phyloP scores from a whole-genome alignment of 345 rosid genomes.

The Orychophragmus violaceus region DNA sequence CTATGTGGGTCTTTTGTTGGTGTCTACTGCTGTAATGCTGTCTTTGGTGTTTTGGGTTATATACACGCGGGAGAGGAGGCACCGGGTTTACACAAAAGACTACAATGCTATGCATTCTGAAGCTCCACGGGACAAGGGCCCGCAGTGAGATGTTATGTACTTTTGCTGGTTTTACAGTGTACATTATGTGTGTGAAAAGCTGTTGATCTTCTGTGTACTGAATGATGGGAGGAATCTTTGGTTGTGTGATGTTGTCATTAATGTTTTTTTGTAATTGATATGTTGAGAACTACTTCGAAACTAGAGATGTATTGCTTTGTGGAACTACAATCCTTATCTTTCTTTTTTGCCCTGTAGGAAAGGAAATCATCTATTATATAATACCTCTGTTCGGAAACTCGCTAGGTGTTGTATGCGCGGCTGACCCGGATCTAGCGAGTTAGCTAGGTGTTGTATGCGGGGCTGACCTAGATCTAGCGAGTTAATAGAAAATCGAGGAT shows the following conservation, averaged over 20 bases:
- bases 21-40: slow-evolving; percentile 80
- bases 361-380: no score
- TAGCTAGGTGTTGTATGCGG: no score
- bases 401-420: no score
- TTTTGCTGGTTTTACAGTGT: slow-evolving; percentile 6
- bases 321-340: neutral
- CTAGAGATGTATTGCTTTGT: neutral
- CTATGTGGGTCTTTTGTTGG: slow-evolving; percentile 66
- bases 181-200: slow-evolving; percentile 15
- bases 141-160: slow-evolving; percentile 11
- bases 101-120: slow-evolving; percentile 27
- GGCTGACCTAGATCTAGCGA: no score
- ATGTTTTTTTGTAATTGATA: neutral
- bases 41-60: slow-evolving; percentile 91
- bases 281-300: neutral
- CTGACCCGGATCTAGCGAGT: no score
- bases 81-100: slow-evolving; percentile 68
- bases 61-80: slow-evolving; percentile 77
- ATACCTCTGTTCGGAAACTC: no score
- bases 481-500: no score
- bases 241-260: slow-evolving; percentile 6
- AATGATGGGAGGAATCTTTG: slow-evolving; percentile 6
- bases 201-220: slow-evolving; percentile 7
- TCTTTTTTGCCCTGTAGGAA: neutral
- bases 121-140: slow-evolving; percentile 34